Evolutionary conservation across 1,284 basidiomycete genomes (phyloP).

Genomic region (Chiua sp.): DNA sequence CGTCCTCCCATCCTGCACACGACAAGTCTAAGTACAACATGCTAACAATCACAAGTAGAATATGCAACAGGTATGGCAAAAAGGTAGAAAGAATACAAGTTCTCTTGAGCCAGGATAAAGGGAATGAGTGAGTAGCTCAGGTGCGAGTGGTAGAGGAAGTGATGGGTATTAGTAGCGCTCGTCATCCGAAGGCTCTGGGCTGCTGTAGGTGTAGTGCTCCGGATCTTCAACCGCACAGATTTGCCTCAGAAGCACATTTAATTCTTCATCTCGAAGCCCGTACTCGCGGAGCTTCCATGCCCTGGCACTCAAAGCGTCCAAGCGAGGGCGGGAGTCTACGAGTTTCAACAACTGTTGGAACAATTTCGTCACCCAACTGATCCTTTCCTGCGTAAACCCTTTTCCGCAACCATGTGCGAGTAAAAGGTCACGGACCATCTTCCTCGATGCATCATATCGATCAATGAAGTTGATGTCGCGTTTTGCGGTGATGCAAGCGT

Average conservation of each 20-base stretch:
- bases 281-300: conserved; percentile 35
- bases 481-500: conserved; percentile 37
- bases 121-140: no score
- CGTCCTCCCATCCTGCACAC: no score
- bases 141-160: no score
- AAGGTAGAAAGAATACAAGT: no score
- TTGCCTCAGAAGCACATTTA: conserved; percentile 23
- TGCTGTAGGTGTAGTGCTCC: no score
- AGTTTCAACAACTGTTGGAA: conserved; percentile 32
- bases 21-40: no score
- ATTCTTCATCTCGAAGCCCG: conserved; percentile 32
- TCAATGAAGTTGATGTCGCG: conserved; percentile 30
- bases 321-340: conserved; percentile 30
- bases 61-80: no score
- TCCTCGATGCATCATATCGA: conserved; percentile 28
- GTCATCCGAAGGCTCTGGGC: no score
- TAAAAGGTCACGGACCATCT: conserved; percentile 31
- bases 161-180: no score
- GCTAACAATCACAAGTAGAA: no score
- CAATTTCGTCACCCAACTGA: conserved; percentile 32
- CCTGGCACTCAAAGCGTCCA: conserved; percentile 30
- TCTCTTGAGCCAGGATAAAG: no score
- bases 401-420: conserved; percentile 22
- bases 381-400: conserved; percentile 29
- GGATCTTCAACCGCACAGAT: conserved; percentile 14